phyloP scores from a whole-genome alignment of 371 early-diverging fungal genomes.

The Mortierella sp. region DNA sequence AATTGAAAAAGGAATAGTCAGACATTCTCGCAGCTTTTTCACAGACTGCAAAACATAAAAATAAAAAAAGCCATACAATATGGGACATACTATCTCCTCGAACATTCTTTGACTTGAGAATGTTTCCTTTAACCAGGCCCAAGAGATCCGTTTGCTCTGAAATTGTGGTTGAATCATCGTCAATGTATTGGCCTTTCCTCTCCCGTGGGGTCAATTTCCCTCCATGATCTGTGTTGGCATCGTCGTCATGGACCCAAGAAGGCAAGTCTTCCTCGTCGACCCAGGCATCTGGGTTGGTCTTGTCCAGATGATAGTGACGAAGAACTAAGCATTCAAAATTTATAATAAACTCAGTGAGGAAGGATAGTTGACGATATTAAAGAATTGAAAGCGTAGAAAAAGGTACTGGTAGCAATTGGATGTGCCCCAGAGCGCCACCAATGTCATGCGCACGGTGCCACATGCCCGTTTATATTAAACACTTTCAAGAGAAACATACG shows the following conservation, averaged over 20 bases:
- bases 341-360: neutral
- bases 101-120: conserved; percentile 44
- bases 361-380: neutral
- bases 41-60: neutral
- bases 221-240: conserved; percentile 36
- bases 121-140: conserved; percentile 46
- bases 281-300: conserved; percentile 47
- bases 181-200: conserved; percentile 15
- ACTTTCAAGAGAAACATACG: too few species aligned
- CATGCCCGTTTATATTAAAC: too few species aligned
- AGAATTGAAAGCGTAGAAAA: neutral
- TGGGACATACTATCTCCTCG: conserved; percentile 40
- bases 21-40: neutral
- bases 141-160: conserved; percentile 47
- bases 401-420: neutral
- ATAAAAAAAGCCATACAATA: neutral
- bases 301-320: conserved; percentile 54
- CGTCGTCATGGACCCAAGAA: conserved; percentile 55
- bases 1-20: neutral
- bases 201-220: conserved; percentile 36
- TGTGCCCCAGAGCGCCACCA: neutral
- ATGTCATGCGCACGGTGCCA: neutral
- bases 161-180: conserved; percentile 26
- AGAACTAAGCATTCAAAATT: conserved; percentile 23
- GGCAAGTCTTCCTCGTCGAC: conserved; percentile 57